These are phyloP conservation scores for Cordyceps pruinosa DNA, from an alignment of 2,329 filamentous ascomycete species.

Conservation along the genomic window DNA sequence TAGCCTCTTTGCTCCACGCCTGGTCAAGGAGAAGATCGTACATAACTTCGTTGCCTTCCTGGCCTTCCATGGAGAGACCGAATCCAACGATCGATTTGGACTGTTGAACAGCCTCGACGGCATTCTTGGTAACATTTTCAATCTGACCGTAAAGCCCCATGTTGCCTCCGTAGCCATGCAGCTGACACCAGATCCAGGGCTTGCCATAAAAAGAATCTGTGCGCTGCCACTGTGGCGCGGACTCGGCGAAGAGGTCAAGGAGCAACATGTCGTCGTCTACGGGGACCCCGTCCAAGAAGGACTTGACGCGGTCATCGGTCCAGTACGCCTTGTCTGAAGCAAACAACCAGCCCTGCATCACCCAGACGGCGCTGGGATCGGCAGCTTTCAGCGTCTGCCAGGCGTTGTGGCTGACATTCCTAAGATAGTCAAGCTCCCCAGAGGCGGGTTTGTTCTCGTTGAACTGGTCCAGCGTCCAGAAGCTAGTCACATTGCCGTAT, in stretches of 20 bases:
- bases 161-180: constrained; percentile 41
- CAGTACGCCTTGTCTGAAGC: constrained; percentile 34
- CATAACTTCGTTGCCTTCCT: constrained; percentile 44
- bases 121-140: constrained; percentile 38
- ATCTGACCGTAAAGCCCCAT: constrained; percentile 42
- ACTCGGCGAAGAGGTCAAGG: constrained; percentile 41
- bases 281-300: constrained; percentile 38
- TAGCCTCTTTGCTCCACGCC: constrained; percentile 35
- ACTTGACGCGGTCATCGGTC: constrained; percentile 35
- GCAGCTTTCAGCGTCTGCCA: constrained; percentile 38
- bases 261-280: constrained; percentile 38
- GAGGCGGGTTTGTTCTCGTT: constrained; percentile 44
- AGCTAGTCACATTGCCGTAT: constrained; percentile 40
- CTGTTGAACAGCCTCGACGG: constrained; percentile 32
- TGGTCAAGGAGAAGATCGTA: constrained; percentile 42
- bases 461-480: constrained; percentile 47
- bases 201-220: constrained; percentile 42
- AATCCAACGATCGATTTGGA: constrained; percentile 37
- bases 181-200: constrained; percentile 44
- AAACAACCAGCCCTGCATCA: constrained; percentile 44
- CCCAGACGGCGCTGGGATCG: constrained; percentile 38
- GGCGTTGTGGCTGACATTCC: constrained; percentile 31
- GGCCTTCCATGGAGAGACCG: constrained; percentile 39
- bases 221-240: constrained; percentile 40
- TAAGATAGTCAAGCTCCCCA: constrained; percentile 36